A percentile compares a stretch with the other conserved stretches of the same genome.
Evolutionary conservation across 331 rosid genomes (phyloP).

Genomic region (Malus hybrid): DNA sequence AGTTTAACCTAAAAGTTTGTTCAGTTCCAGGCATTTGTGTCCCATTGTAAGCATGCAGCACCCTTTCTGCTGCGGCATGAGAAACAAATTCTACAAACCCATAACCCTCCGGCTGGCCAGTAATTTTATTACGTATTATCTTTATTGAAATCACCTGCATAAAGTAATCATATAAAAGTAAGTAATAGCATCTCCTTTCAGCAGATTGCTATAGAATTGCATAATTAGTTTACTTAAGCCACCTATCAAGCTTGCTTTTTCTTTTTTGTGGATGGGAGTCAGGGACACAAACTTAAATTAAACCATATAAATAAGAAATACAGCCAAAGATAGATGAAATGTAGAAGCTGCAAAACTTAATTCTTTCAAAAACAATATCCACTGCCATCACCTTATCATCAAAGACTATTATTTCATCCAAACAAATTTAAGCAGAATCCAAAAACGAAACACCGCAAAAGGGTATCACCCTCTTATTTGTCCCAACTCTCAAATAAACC

Average conservation of each 20-base stretch:
- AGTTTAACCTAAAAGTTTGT: constrained; percentile 67
- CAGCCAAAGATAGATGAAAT: background rate
- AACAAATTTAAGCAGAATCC: background rate
- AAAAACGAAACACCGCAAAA: background rate
- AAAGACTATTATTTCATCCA: background rate
- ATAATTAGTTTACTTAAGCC: background rate
- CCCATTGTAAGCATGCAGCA: constrained; percentile 76
- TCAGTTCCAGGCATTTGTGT: constrained; percentile 87
- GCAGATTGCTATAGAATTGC: background rate
- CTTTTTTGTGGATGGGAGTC: background rate
- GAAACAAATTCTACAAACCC: constrained; percentile 91
- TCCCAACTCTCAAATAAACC: background rate
- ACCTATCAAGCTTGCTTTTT: background rate
- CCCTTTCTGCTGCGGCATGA: constrained; percentile 77
- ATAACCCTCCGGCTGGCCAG: constrained; percentile 84
- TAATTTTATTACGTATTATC: constrained; percentile 78
- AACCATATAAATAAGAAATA: background rate
- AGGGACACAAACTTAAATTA: background rate
- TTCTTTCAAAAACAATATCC: background rate
- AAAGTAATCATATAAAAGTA: background rate
- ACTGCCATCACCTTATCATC: background rate
- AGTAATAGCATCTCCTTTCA: background rate
- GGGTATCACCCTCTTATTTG: background rate
- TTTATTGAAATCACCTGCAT: constrained; percentile 66
- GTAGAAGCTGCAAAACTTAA: background rate